Evolutionary conservation across 1,284 basidiomycete species (phyloP), one percentile per base, ranked within the genome.

Genomic region (Termitomyces sp.): DNA sequence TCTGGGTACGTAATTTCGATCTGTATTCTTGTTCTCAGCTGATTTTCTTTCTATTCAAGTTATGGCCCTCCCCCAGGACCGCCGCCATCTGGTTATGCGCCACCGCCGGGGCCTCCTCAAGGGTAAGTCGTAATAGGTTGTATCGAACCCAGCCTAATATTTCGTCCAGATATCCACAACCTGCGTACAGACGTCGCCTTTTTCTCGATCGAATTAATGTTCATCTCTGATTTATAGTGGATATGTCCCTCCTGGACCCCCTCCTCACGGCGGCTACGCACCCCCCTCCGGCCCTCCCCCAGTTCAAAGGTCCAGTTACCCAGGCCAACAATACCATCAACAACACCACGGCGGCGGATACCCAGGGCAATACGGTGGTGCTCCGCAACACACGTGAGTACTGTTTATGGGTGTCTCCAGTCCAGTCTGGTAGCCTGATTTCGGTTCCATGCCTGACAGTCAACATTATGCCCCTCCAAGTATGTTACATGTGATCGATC

Each of bases 281-380:
- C 55, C 61, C 7, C 68, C 68, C 14, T 57, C 66, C 18, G 68
- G 69, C 0, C 69, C 70, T 47, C 71, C 69, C 10, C 66, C 49
- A 34, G 33, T 34, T n/a, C 40, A 50, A 8, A 34, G 16, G 5
- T 42, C 49, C 16, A 42, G 26, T 42, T 50, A 50, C 18, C 49
- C 49, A 39, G 50, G 50, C 26, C 39, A 52, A 28, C 54, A 62
- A 33, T 54, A 55, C 11, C 60, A 59, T 11, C 59, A 65, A 21
- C 62, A 65, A 30, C 57, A 61, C 14, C 21, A 44, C 33, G 52
- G 43, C 5, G 63, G 66, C 48, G 70, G 68, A 39, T 72, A 72
- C 54, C 68, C 70, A 33, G 68, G 70, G n/a, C 72, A 72, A 54
- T 63, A 68, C 45, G 49, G 54, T 28, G 56, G 54, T 28, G 56